Conservation (phyloP, 805 yeast species). For the Spathaspora passalidarum region DNA sequence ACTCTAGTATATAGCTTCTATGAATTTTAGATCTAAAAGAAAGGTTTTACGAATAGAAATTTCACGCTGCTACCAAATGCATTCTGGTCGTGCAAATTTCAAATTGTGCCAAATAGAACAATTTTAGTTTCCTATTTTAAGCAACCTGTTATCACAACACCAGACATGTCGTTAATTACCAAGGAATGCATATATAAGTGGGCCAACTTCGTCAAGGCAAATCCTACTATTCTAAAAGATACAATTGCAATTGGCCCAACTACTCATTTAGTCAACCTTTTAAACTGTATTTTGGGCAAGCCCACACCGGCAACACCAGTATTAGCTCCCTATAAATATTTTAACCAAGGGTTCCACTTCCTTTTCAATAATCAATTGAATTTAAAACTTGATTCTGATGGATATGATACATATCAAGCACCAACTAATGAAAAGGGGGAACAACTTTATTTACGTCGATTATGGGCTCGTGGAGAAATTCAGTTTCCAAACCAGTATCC, state of each 20-base stretch:
- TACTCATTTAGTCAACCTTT: slow-evolving; percentile 15
- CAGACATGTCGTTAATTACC: neutral
- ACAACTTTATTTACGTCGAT: slow-evolving; percentile 50
- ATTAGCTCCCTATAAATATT: neutral
- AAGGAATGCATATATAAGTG: slow-evolving; percentile 13
- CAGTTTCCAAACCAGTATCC: slow-evolving; percentile 25
- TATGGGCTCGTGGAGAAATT: slow-evolving; percentile 80
- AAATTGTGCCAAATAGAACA: neutral
- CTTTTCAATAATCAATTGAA: slow-evolving; percentile 63
- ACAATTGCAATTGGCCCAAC: slow-evolving; percentile 17
- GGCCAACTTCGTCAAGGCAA: slow-evolving; percentile 15
- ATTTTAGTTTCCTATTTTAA: no score
- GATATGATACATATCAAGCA: slow-evolving; percentile 77
- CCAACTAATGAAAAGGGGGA: slow-evolving; percentile 36
- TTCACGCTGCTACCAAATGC: no score
- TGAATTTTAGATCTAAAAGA: no score
- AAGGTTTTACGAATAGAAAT: no score
- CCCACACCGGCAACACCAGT: neutral
- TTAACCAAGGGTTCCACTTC: slow-evolving; percentile 56
- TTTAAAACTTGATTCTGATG: slow-evolving; percentile 56
- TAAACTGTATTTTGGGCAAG: slow-evolving; percentile 11
- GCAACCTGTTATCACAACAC: neutral
- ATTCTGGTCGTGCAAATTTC: neutral
- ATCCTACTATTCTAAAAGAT: slow-evolving; percentile 20
- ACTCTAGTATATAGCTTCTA: no score